Evolutionary conservation across 176 grass and related monocot species (phyloP).

Genomic region (Lolium rigidum): DNA sequence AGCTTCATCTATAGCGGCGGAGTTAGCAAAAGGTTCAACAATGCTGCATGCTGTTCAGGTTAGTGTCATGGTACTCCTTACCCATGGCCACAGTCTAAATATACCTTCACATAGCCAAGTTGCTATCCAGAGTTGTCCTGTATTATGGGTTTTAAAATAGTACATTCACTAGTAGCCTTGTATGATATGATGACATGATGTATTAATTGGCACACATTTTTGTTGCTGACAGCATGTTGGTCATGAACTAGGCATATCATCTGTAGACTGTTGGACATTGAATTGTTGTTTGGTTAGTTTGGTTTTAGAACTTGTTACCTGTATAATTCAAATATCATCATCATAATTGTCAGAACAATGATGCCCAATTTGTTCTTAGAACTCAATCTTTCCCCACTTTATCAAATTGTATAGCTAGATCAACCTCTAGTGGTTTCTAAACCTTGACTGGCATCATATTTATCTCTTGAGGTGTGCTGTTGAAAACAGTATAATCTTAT

Average conservation of each 20-base stretch:
- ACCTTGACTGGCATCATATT: not conserved
- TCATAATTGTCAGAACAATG: not conserved
- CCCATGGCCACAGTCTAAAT: not conserved
- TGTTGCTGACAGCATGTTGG: not conserved
- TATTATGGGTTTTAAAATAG: not conserved
- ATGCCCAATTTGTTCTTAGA: not conserved
- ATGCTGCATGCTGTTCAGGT: constrained; percentile 88
- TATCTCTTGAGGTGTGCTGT: not conserved
- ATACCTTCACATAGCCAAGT: too few species aligned
- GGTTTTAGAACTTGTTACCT: not conserved
- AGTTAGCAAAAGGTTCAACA: constrained; percentile 83
- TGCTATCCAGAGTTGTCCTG: not conserved
- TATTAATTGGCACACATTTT: not conserved
- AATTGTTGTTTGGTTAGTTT: not conserved
- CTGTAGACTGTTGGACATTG: not conserved
- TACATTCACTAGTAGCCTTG: too few species aligned
- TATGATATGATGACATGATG: too few species aligned
- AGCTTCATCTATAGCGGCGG: constrained; percentile 88
- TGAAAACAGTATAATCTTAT: constrained; percentile 10
- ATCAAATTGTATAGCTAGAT: not conserved
- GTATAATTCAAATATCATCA: not conserved
- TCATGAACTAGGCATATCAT: not conserved
- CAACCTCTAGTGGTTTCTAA: not conserved
- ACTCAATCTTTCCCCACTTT: not conserved
- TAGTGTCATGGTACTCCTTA: not conserved